Evolutionary conservation across 2,329 filamentous ascomycete genomes (phyloP), one percentile per base, ranked within the genome.

Genomic region (Fusarium temperatum): DNA sequence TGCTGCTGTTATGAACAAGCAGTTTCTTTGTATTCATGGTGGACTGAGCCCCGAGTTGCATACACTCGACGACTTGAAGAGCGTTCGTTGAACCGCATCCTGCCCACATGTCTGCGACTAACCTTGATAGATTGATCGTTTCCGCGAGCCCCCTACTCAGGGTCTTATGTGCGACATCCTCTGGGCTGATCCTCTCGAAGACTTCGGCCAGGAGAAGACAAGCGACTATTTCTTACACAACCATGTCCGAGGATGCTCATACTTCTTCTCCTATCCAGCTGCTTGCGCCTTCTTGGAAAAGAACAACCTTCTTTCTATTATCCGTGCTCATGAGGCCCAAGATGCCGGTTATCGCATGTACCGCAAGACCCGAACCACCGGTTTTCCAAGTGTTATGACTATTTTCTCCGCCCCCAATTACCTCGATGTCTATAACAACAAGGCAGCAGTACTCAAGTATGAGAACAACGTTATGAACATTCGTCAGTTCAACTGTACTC

Each of bases 391-490:
- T 85, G 96, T 99, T 73, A 99, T 99, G 96, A 99, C 96, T 77
- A 99, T 99, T 80, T 99, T 99, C 88, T 98, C 96, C 50, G 96
- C 96, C 4, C 96, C 96, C 42, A 99, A 99, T 84, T 99, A 99
- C 82, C 91, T 99, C 73, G 96, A 99, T 80, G 95, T 99, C 42
- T 99, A 99, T 86, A 99, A 99, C 90, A 99, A 99, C 89, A 99
- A 99, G 87, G 96, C 96, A 5, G 96, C 96, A 1, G 96, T 99
- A 45, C 87, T 99, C 79, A 99, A 99, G 86, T 99, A 99, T 82
- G 96, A 99, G 86, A 99, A 99, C 85, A 99, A 99, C 81, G 96
- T 99, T 70, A 99, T 99, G 96, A 99, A 99, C 87, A 99, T 99
- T 81, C 91, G 96, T 68, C 96, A 99, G 84, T 99, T 99, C 87